phyloP scores from a whole-genome alignment of 106 monocot species.

The Iris macrosiphon region DNA sequence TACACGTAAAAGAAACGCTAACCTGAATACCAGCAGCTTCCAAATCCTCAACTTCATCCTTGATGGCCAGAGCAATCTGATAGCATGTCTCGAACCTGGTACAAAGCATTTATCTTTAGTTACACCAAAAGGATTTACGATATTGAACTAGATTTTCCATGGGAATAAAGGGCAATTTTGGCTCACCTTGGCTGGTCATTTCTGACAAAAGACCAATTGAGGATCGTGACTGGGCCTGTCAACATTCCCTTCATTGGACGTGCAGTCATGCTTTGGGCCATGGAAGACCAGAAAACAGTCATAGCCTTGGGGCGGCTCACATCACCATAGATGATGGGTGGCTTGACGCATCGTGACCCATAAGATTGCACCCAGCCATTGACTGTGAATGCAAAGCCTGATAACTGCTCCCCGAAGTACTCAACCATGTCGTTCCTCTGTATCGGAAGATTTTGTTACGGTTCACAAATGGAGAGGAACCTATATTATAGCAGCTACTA shows the following conservation, averaged over 20 bases:
- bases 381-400: conserved; percentile 21
- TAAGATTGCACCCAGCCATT: conserved; percentile 31
- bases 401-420: conserved; percentile 24
- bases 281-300: conserved; percentile 29
- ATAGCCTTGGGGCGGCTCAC: conserved; percentile 26
- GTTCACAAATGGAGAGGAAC: too few relatives aligned
- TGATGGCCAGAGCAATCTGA: conserved; percentile 25
- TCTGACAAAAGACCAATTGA: conserved; percentile 29
- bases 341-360: conserved; percentile 30
- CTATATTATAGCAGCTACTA: not conserved
- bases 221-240: conserved; percentile 25
- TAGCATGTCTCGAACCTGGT: conserved; percentile 26
- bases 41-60: conserved; percentile 25
- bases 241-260: conserved; percentile 33
- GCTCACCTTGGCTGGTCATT: conserved; percentile 27
- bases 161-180: too few relatives aligned
- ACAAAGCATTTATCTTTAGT: too few relatives aligned
- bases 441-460: not conserved
- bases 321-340: conserved; percentile 28
- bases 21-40: conserved; percentile 30
- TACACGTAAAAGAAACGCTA: too few relatives aligned
- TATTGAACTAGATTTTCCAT: too few relatives aligned
- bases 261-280: conserved; percentile 26
- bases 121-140: too few relatives aligned
- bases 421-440: conserved; percentile 33